Evolutionary conservation across 352 stramenopile genomes (phyloP), one percentile per base, ranked within the genome.

Genomic region (Phytophthora tentaculata): DNA sequence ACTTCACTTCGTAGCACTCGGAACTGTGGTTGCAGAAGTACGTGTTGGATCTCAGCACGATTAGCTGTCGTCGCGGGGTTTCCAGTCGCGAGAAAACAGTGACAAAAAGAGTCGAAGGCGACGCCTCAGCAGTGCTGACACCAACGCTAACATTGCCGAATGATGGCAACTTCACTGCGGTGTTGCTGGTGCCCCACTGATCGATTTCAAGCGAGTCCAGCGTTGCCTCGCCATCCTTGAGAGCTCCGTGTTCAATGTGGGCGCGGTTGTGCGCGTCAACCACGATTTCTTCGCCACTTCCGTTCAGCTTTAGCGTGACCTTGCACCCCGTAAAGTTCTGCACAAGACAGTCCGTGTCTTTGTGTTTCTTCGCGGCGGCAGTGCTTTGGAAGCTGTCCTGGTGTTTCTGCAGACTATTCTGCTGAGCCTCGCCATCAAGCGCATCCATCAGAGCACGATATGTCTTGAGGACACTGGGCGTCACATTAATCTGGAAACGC

Each of bases 11-110:
- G 57, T 92, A 93, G 24, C 72, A 74, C 41, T 93, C 72, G 4
- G 81, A 84, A 49, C 84, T 95, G 56, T 89, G 81, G 69, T 96
- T 96, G 65, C 79, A 88, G 39, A 96, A 83, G 57, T 83, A 92
- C 41, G 91, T 67, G 56, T 92, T 95, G 24, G 88, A 94, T 71
- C 90, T 86, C 28, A 96, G 73, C 45, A 89, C 79, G 28, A 96
- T 77, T 0, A 83, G 74, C 32, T 90, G 83, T 29, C 82, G 80
- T 13, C 55, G 62, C 17, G 83, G 79, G 56, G 92, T 81, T 65
- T 96, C 88, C 26, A 96, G 60, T 1, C 86, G 82, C 28, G 80
- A 93, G 61, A 85, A 84, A 5, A 84, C 80, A 1, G 77, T 88
- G 12, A 96, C 71, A 55, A 90, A 89, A 23, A 95, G 43, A 32